Percentiles rank a stretch among this genome's conserved stretches.
Evolutionary conservation across 345 rosid genomes (phyloP).

Genomic region (Trapa incisa): DNA sequence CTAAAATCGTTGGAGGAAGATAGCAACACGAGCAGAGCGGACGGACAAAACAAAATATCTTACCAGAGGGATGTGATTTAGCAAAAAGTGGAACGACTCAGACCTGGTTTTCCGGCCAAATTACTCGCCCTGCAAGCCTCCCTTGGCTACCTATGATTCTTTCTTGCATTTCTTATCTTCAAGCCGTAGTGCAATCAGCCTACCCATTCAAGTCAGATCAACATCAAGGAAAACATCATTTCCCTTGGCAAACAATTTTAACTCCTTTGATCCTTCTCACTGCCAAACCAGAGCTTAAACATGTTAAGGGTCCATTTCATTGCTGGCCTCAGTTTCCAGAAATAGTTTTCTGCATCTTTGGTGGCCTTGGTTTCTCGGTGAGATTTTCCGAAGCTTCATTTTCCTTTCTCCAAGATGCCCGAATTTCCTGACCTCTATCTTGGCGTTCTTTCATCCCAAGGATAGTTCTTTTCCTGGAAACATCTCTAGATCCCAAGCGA

Average conservation of each 20-base stretch:
- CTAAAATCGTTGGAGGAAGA: too few relatives aligned
- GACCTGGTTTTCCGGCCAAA: neutral
- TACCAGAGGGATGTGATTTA: neutral
- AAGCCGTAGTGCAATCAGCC: neutral
- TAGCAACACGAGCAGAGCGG: too few relatives aligned
- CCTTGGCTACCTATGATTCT: neutral
- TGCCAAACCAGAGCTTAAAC: neutral
- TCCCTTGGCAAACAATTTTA: constrained; percentile 5
- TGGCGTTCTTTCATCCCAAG: neutral
- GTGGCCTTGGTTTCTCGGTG: too few relatives aligned
- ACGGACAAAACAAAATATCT: too few relatives aligned
- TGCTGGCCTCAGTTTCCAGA: neutral
- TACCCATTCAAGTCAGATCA: constrained; percentile 2
- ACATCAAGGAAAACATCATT: constrained; percentile 10
- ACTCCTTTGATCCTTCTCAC: constrained; percentile 7
- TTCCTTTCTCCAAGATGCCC: constrained; percentile 8
- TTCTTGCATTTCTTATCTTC: neutral
- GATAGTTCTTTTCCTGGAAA: constrained; percentile 2
- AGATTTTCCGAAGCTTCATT: constrained; percentile 8
- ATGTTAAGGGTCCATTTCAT: neutral
- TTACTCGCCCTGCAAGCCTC: neutral
- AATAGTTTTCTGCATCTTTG: neutral
- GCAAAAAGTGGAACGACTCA: neutral
- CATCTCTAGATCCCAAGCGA: neutral
- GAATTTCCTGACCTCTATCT: neutral